These are phyloP conservation scores for Rhodotorula sp. DNA, from an alignment of 1,284 basidiomycete species.

Conservation along the genomic window DNA sequence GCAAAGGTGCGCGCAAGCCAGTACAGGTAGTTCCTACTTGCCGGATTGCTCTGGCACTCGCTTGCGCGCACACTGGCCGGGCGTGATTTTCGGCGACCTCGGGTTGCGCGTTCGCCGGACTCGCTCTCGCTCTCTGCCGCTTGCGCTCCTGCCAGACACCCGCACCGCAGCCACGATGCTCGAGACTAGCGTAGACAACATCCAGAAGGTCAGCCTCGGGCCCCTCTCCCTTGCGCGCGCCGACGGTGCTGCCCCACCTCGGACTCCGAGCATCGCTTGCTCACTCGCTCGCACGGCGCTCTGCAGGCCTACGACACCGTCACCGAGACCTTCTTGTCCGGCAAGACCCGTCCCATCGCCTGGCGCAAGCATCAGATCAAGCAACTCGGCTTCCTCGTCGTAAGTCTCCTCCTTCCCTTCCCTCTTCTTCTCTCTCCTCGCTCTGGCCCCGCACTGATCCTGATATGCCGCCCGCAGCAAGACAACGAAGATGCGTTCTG, in stretches of 20 bases:
- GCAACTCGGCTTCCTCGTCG: conserved; percentile 46
- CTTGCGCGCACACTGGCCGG: too few species aligned
- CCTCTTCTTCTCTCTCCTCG: neutral
- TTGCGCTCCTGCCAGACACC: too few species aligned
- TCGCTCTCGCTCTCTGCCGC: neutral
- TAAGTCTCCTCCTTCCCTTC: conserved; percentile 6
- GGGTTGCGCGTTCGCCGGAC: neutral
- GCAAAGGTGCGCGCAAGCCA: too few species aligned
- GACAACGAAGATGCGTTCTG: conserved; percentile 49
- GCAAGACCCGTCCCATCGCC: conserved; percentile 49
- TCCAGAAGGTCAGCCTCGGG: neutral
- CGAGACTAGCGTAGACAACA: neutral
- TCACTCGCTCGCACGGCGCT: neutral
- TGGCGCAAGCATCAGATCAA: conserved; percentile 53
- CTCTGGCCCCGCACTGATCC: neutral
- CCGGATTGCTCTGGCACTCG: too few species aligned
- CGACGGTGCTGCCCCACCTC: neutral
- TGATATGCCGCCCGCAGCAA: conserved; percentile 12
- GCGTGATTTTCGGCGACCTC: too few species aligned
- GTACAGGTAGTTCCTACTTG: too few species aligned
- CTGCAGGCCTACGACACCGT: conserved; percentile 26
- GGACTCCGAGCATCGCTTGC: neutral
- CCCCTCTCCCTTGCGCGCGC: too few species aligned
- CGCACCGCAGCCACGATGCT: neutral
- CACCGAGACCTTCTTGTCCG: conserved; percentile 46